Evolutionary conservation across 2,329 filamentous ascomycete genomes (phyloP).

Genomic region (Clonostachys byssicola): DNA sequence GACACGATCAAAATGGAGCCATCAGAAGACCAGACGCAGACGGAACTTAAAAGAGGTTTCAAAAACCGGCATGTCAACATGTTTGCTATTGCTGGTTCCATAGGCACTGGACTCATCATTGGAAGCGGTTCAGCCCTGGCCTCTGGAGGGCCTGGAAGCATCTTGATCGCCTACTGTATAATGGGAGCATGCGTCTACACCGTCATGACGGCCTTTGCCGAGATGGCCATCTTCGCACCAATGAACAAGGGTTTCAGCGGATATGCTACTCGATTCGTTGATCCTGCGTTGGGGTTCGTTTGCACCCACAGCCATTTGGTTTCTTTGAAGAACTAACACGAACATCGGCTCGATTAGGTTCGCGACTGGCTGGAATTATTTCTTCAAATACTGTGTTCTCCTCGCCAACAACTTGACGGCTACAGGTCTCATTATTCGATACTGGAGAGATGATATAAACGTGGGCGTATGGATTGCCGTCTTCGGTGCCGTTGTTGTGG

Average conservation of each 20-base stretch:
- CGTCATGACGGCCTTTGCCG: constrained; percentile 56
- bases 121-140: constrained; percentile 49
- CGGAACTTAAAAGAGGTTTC: constrained; percentile 9
- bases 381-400: constrained; percentile 35
- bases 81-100: constrained; percentile 29
- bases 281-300: constrained; percentile 46
- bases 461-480: constrained; percentile 29
- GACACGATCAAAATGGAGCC: no score
- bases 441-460: constrained; percentile 33
- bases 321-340: constrained; percentile 37
- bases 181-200: background rate
- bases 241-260: constrained; percentile 61
- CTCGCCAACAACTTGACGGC: constrained; percentile 44
- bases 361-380: constrained; percentile 43
- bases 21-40: no score
- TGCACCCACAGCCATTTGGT: constrained; percentile 59
- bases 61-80: constrained; percentile 23
- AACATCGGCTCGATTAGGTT: constrained; percentile 23
- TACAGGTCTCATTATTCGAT: constrained; percentile 45
- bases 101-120: constrained; percentile 56
- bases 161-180: constrained; percentile 16
- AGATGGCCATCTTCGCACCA: constrained; percentile 57
- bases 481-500: constrained; percentile 23
- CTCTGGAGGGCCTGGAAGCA: constrained; percentile 40
- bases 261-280: constrained; percentile 40